These are phyloP conservation scores for Golovinomyces cichoracearum DNA, from an alignment of 2,329 filamentous ascomycete species.

Conservation along the genomic window DNA sequence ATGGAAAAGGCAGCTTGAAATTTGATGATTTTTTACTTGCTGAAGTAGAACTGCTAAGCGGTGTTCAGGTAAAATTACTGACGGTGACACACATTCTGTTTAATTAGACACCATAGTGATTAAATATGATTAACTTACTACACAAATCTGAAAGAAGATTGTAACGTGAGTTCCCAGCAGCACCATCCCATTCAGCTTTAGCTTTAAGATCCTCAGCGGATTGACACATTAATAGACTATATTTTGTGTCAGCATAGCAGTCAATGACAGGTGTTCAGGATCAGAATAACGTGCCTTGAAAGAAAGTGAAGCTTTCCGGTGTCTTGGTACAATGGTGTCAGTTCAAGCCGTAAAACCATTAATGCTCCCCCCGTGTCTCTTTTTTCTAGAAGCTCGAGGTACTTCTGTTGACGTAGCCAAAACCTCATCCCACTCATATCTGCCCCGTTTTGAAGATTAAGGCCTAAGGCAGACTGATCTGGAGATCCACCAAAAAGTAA, in stretches of 20 bases:
- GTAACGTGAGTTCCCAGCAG: conserved; percentile 46
- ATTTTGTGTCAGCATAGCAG: neutral
- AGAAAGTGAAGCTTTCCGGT: conserved; percentile 53
- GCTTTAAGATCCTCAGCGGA: conserved; percentile 48
- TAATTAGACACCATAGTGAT: conserved; percentile 7
- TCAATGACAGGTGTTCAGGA: neutral
- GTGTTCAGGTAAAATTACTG: conserved; percentile 88
- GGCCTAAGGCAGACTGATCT: conserved; percentile 24
- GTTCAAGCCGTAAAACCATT: conserved; percentile 58
- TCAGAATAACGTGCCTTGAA: conserved; percentile 34
- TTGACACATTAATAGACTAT: conserved; percentile 65
- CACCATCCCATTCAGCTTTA: conserved; percentile 67
- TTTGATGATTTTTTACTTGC: conserved; percentile 62
- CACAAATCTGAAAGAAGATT: conserved; percentile 57
- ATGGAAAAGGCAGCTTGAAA: conserved; percentile 66
- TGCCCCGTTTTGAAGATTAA: conserved; percentile 50
- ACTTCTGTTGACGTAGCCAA: conserved; percentile 78
- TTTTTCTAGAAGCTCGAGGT: conserved; percentile 63
- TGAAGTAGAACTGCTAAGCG: conserved; percentile 57
- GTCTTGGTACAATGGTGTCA: conserved; percentile 67
- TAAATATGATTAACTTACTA: conserved; percentile 26
- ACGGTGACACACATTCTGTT: conserved; percentile 69
- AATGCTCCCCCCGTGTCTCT: conserved; percentile 50
- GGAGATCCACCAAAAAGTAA: conserved; percentile 34
- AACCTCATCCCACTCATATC: conserved; percentile 65